Evolutionary conservation across 2,329 filamentous ascomycete species (phyloP).

Genomic region (Biscogniauxia marginata): DNA sequence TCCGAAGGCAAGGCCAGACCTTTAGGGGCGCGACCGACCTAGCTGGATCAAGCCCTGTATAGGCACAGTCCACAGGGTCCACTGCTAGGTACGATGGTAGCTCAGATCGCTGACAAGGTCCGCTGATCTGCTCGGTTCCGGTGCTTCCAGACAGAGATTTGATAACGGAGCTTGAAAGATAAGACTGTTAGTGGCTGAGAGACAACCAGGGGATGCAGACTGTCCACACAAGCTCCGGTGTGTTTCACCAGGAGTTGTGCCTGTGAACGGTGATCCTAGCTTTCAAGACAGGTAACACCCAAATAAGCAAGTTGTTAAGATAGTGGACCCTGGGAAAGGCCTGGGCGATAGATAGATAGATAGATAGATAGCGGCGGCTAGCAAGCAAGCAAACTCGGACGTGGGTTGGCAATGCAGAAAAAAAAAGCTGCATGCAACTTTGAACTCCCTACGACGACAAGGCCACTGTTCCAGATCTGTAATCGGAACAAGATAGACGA

Average conservation of each 20-base stretch:
- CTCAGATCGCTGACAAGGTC: constrained; percentile 16
- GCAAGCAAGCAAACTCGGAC: background rate
- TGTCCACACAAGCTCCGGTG: constrained; percentile 18
- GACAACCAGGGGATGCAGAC: constrained; percentile 12
- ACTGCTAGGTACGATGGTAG: constrained; percentile 15
- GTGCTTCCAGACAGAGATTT: constrained; percentile 10
- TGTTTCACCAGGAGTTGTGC: constrained; percentile 6
- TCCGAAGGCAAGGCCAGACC: constrained; percentile 7
- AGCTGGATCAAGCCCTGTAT: constrained; percentile 12
- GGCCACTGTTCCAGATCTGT: background rate
- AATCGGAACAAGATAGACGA: background rate
- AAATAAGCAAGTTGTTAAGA: constrained; percentile 15
- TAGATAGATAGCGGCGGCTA: background rate
- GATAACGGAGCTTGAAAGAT: constrained; percentile 24
- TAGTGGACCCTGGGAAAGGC: background rate
- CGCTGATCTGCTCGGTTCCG: constrained; percentile 22
- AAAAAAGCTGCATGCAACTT: background rate
- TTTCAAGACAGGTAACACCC: constrained; percentile 14
- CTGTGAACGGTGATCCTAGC: constrained; percentile 17
- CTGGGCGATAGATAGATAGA: background rate
- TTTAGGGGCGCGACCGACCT: constrained; percentile 11
- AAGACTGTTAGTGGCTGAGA: constrained; percentile 23
- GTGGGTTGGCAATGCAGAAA: background rate
- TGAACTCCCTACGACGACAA: background rate
- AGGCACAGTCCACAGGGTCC: constrained; percentile 13